phyloP scores from a whole-genome alignment of 2,329 filamentous ascomycete genomes.

The Botryotinia calthae region DNA sequence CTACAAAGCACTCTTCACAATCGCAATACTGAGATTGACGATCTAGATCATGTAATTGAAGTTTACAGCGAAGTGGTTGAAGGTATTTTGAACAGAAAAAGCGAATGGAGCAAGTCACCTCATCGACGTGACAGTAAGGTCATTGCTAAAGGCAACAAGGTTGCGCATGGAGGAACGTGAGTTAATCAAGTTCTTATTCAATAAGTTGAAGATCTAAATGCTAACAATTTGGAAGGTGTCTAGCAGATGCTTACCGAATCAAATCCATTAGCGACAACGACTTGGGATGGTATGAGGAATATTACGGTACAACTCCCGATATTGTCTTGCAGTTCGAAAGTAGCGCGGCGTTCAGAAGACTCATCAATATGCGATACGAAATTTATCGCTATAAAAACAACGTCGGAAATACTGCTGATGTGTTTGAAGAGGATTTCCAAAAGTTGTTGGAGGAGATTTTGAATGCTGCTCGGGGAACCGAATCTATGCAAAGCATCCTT shows the following conservation, averaged over 20 bases:
- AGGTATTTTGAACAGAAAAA: neutral
- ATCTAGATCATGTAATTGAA: neutral
- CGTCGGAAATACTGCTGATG: neutral
- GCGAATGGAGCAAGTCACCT: neutral
- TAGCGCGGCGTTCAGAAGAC: neutral
- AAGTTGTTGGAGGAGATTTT: neutral
- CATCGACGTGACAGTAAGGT: neutral
- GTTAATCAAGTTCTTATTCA: neutral
- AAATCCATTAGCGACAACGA: neutral
- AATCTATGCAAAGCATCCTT: neutral
- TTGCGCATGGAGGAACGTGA: constrained; percentile 6
- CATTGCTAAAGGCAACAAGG: neutral
- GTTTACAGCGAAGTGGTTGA: neutral
- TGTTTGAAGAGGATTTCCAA: neutral
- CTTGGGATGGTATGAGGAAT: neutral
- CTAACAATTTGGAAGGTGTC: neutral
- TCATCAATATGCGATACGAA: neutral
- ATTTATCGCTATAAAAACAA: neutral
- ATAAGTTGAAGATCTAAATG: neutral
- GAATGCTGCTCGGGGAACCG: neutral
- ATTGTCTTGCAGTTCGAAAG: neutral
- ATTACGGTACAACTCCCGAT: neutral
- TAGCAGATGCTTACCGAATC: neutral
- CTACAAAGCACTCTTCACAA: neutral
- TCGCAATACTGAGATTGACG: neutral